Evolutionary conservation across 257 asterid genomes (phyloP).

Genomic region (Rhazya stricta): DNA sequence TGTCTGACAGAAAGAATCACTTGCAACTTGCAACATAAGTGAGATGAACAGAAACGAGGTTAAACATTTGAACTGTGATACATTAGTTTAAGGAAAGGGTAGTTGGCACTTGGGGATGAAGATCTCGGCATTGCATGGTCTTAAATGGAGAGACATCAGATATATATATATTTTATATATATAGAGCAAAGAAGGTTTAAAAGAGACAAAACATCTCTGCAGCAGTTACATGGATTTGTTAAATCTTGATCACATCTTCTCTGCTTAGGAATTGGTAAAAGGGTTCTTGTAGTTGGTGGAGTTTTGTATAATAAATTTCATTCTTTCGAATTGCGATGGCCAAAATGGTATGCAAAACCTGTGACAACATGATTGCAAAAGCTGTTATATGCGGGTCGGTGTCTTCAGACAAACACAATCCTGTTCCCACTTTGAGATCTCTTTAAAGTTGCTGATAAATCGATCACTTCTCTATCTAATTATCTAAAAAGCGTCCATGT

Average conservation of each 20-base stretch:
- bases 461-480: not conserved
- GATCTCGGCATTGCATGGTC: not conserved
- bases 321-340: not conserved
- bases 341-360: not conserved
- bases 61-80: not conserved
- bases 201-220: constrained; percentile 56
- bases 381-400: constrained; percentile 44
- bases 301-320: not conserved
- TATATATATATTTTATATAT: too few species aligned
- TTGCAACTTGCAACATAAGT: not conserved
- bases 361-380: constrained; percentile 57
- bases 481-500: constrained; percentile 5
- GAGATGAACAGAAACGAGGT: not conserved
- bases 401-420: constrained; percentile 43
- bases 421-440: constrained; percentile 16
- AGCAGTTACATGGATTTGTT: constrained; percentile 27
- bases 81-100: not conserved
- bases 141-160: constrained; percentile 17
- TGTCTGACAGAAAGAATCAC: not conserved
- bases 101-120: not conserved
- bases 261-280: constrained; percentile 25
- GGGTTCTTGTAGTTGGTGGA: constrained; percentile 5
- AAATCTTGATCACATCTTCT: constrained; percentile 29
- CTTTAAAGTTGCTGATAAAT: not conserved
- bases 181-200: constrained; percentile 45